Base-by-base conservation (phyloP, 192 early-diverging fungal genomes). In the Backusella circina region DNA sequence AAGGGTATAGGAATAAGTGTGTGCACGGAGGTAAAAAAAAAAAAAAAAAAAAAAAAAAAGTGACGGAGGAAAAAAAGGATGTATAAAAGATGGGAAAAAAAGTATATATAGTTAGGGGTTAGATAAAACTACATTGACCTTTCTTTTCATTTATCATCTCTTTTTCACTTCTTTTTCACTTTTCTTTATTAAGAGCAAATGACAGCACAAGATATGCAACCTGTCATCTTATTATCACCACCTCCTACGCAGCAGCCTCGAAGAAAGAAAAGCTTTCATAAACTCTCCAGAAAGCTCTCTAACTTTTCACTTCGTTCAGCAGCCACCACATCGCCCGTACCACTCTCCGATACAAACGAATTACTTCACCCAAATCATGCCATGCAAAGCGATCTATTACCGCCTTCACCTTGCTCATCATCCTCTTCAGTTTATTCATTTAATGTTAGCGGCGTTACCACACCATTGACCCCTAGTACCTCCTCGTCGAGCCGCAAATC, bases 201-300 rank as follows among this genome's bases (percentile, higher is more conserved):
- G 65, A 66, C 30, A 66, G 33, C 65, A 66, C 12, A 66, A 18
- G 65, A 66, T 66, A 33, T 66, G 18, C 32, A 30, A 30, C 68
- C 68, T 13, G 39, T 70, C 5, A 70, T 70, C 38, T 18, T 70
- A 44, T 31, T 70, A 70, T 70, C 68, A 44, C 68, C 68, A 28
- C 68, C 68, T 28, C 39, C 39, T 30, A 44, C 12, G 16, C 68
- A 44, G 12, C 37, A 10, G 31, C 39, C 33, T 28, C 36, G 15
- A 16, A 23, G 15, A 47, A 70, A 41, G 18, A 37, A 70, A 57
- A 57, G 54, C 2, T 70, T 70, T 32, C 26, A 37, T 31, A 41
- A 23, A 32, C 28, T 70, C 6, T 31, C 35, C n/a, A 70, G 68
- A 44, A 70, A 70, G 32, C 21, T 70, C 2, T 70, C 68, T 5